A percentile compares a stretch with the other conserved stretches of the same genome.
Evolutionary conservation across 805 yeast genomes (phyloP).

Genomic region (Cyberlindnera mrakii): DNA sequence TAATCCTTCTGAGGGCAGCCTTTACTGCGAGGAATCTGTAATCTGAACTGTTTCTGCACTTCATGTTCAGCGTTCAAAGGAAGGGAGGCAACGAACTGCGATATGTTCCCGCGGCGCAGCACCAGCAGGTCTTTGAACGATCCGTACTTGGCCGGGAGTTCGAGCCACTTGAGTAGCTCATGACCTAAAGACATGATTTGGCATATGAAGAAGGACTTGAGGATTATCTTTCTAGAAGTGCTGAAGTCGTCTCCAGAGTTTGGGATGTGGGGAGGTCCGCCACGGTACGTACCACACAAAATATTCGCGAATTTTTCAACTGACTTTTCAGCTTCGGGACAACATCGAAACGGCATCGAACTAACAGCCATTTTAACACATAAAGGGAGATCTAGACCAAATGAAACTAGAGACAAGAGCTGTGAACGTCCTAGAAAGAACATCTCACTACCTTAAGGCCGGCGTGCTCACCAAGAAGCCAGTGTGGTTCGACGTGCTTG

Average conservation of each 20-base stretch:
- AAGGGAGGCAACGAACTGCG: background rate
- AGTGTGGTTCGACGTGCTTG: slow-evolving; percentile 84
- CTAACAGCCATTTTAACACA: background rate
- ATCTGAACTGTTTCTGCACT: background rate
- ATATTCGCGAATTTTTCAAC: too few relatives aligned
- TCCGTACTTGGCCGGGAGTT: background rate
- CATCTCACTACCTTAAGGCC: slow-evolving; percentile 66
- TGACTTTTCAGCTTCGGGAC: too few relatives aligned
- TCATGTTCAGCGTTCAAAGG: slow-evolving; percentile 8
- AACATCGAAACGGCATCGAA: too few relatives aligned
- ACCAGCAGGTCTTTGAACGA: background rate
- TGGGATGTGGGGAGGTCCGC: too few relatives aligned
- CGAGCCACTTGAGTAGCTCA: background rate
- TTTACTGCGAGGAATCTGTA: slow-evolving; percentile 4
- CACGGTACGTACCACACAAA: too few relatives aligned
- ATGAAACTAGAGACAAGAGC: slow-evolving; percentile 80
- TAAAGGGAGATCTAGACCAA: background rate
- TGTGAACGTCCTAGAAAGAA: slow-evolving; percentile 68
- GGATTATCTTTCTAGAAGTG: too few relatives aligned
- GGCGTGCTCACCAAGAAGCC: slow-evolving; percentile 73
- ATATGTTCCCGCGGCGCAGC: background rate
- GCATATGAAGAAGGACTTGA: too few relatives aligned
- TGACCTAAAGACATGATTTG: too few relatives aligned
- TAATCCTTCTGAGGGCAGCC: slow-evolving; percentile 12
- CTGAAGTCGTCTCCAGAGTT: too few relatives aligned